A percentile compares a stretch with the other conserved stretches of the same genome.
Conservation (phyloP, 2,329 filamentous ascomycete species). For the Fusarium humuli region DNA sequence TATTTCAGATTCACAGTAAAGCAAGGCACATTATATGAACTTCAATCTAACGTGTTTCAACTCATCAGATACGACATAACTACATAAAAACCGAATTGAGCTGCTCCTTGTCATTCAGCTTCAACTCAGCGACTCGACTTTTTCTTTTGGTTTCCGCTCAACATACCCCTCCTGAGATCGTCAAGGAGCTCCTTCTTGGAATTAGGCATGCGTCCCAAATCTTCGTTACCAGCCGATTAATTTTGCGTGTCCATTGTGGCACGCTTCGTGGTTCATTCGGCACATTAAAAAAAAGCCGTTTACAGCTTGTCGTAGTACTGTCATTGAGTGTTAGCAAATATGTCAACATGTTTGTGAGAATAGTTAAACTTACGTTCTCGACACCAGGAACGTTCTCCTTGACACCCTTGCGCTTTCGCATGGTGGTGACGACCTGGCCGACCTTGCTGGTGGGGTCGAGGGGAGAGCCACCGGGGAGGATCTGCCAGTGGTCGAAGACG, state of each 20-base stretch:
- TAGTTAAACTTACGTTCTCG: constrained; percentile 83
- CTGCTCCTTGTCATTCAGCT: constrained; percentile 54
- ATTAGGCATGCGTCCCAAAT: constrained; percentile 48
- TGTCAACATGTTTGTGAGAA: neutral
- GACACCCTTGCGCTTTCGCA: constrained; percentile 99
- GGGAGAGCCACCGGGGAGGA: constrained; percentile 92
- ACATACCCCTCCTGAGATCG: constrained; percentile 45
- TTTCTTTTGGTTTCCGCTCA: constrained; percentile 52
- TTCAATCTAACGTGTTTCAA: constrained; percentile 54
- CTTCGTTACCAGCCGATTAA: constrained; percentile 55
- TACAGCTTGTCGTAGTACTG: constrained; percentile 99
- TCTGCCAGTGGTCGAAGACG: constrained; percentile 99
- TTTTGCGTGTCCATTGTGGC: constrained; percentile 57
- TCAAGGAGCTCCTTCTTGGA: constrained; percentile 44
- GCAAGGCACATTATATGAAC: constrained; percentile 24
- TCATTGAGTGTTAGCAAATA: constrained; percentile 39
- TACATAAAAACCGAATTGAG: constrained; percentile 56
- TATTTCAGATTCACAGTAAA: neutral
- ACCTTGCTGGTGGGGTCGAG: constrained; percentile 85
- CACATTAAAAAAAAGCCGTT: constrained; percentile 57
- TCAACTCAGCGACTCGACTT: constrained; percentile 52
- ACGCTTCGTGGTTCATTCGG: constrained; percentile 60
- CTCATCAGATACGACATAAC: constrained; percentile 58
- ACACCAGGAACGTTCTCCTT: constrained; percentile 93
- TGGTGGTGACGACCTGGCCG: constrained; percentile 84